Evolutionary conservation across 371 early-diverging fungal species (phyloP).

Genomic region (Dinochytrium kinnereticum): DNA sequence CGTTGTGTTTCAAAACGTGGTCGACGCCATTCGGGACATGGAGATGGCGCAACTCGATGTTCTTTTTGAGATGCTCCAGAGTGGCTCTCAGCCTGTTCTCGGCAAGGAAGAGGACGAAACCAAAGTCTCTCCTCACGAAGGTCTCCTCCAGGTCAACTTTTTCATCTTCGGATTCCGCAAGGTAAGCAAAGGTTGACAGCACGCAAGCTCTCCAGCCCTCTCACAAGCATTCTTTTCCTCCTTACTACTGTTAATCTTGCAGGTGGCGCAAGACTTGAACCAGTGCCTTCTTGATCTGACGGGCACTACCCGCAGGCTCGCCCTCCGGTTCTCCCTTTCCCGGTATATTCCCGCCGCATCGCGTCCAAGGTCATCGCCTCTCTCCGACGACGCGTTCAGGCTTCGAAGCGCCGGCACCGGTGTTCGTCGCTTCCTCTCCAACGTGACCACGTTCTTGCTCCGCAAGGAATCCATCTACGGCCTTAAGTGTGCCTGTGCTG

Average conservation of each 20-base stretch:
- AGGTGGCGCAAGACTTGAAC: neutral
- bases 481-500: slow-evolving; percentile 27
- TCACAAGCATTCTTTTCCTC: neutral
- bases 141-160: neutral
- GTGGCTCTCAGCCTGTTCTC: neutral
- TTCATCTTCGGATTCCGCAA: slow-evolving; percentile 3
- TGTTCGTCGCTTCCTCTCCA: neutral
- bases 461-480: slow-evolving; percentile 28
- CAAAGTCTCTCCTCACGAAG: neutral
- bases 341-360: neutral
- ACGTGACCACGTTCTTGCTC: neutral
- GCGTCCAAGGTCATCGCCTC: neutral
- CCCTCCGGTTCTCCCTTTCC: neutral
- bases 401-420: neutral
- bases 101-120: neutral
- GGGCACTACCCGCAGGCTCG: neutral
- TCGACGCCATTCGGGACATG: neutral
- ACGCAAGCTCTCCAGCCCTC: too few relatives aligned
- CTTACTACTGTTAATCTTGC: neutral
- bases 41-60: neutral
- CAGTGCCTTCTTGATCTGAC: neutral
- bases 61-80: neutral
- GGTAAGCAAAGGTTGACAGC: too few relatives aligned
- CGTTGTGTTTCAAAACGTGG: neutral
- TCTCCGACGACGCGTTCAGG: neutral